Evolutionary conservation across 352 stramenopile species (phyloP).

Genomic region (Phytopythium montanum): DNA sequence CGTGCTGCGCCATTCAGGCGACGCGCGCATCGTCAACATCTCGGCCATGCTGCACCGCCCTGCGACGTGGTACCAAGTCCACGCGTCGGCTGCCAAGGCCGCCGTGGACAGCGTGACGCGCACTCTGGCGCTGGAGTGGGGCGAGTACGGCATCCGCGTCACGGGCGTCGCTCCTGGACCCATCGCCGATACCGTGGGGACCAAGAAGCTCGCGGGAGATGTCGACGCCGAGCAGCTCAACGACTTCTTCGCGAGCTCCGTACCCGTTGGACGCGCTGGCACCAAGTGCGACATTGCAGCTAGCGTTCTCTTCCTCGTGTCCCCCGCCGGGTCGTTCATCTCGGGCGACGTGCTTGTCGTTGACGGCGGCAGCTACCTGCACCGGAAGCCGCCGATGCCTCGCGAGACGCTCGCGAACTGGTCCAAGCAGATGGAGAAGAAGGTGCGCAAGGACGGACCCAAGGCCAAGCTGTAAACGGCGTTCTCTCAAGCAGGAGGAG

Average conservation of each 20-base stretch:
- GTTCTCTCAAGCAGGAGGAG: neutral
- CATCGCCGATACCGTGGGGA: slow-evolving; percentile 94
- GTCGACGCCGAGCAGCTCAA: slow-evolving; percentile 35
- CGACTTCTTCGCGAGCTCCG: slow-evolving; percentile 36
- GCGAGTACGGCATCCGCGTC: slow-evolving; percentile 91
- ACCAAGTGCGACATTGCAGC: slow-evolving; percentile 82
- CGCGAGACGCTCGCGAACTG: slow-evolving; percentile 67
- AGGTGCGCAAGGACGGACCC: slow-evolving; percentile 38
- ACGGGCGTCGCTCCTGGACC: slow-evolving; percentile 94
- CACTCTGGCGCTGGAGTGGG: slow-evolving; percentile 96
- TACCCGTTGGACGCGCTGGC: slow-evolving; percentile 78
- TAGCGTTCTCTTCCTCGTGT: slow-evolving; percentile 81
- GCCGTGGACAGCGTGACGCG: slow-evolving; percentile 94
- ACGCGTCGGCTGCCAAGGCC: slow-evolving; percentile 94
- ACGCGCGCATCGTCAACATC: slow-evolving; percentile 94
- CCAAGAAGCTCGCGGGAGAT: slow-evolving; percentile 86
- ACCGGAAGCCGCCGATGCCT: slow-evolving; percentile 62
- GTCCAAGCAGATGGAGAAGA: slow-evolving; percentile 80
- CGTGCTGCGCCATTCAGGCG: slow-evolving; percentile 60
- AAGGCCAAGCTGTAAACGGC: slow-evolving; percentile 44
- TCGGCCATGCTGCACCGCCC: slow-evolving; percentile 91
- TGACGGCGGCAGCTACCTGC: slow-evolving; percentile 82
- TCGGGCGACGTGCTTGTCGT: slow-evolving; percentile 83
- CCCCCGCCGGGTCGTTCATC: slow-evolving; percentile 70
- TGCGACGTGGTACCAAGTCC: slow-evolving; percentile 93